Evolutionary conservation across 2,329 filamentous ascomycete genomes (phyloP).

Genomic region (Coniochaeta pulveracea): DNA sequence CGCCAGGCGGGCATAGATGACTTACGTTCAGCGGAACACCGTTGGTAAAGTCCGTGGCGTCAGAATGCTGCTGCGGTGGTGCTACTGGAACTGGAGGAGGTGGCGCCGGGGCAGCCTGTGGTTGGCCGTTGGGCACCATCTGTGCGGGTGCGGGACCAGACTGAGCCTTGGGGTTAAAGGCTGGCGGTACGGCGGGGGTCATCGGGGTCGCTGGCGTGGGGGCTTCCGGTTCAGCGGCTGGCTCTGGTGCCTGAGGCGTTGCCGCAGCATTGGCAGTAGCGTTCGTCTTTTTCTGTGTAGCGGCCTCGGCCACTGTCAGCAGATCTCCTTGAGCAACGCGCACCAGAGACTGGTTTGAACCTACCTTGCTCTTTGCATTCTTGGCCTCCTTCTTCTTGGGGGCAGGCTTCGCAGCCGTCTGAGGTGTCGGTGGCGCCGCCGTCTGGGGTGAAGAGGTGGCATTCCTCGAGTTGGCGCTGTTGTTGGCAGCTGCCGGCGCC

Average conservation of each 20-base stretch:
- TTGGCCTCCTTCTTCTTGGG: slow-evolving; percentile 69
- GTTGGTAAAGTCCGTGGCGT: slow-evolving; percentile 34
- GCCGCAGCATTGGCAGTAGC: slow-evolving; percentile 36
- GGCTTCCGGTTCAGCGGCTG: slow-evolving; percentile 42
- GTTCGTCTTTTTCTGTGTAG: slow-evolving; percentile 52
- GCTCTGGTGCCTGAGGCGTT: slow-evolving; percentile 47
- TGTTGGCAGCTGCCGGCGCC: slow-evolving; percentile 35
- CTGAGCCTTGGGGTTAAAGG: slow-evolving; percentile 36
- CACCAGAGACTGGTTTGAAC: slow-evolving; percentile 8
- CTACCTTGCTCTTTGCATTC: slow-evolving; percentile 57
- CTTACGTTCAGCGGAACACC: slow-evolving; percentile 30
- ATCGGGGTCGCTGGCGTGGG: slow-evolving; percentile 54
- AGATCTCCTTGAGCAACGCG: background rate
- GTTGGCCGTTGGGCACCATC: slow-evolving; percentile 29
- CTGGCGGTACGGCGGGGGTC: slow-evolving; percentile 41
- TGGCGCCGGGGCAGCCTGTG: slow-evolving; percentile 29
- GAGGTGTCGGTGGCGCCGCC: slow-evolving; percentile 65
- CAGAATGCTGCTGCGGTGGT: slow-evolving; percentile 28
- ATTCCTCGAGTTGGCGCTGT: slow-evolving; percentile 37
- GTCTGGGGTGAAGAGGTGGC: slow-evolving; percentile 52
- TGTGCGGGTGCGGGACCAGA: slow-evolving; percentile 23
- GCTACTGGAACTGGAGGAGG: slow-evolving; percentile 30
- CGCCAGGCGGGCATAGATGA: slow-evolving; percentile 5
- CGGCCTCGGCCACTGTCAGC: slow-evolving; percentile 28
- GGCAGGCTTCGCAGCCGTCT: slow-evolving; percentile 58